Evolutionary conservation across 805 yeast genomes (phyloP).

Genomic region (Kuraishia borneana): DNA sequence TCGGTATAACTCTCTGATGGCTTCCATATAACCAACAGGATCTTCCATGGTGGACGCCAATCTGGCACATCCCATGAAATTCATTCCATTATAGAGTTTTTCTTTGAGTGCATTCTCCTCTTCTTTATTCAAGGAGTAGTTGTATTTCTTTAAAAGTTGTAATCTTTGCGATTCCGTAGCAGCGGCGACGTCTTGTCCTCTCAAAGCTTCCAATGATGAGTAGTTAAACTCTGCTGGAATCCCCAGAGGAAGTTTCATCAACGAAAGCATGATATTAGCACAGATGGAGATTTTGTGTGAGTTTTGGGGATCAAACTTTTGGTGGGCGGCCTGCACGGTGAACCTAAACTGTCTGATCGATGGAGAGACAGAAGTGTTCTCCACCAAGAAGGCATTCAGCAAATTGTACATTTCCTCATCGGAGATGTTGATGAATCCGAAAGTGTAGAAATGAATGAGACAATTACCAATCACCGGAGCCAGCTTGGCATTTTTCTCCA

Average conservation of each 20-base stretch:
- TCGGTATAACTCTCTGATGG: not conserved
- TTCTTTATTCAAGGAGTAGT: slow-evolving; percentile 3
- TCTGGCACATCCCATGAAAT: no score
- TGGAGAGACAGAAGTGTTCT: not conserved
- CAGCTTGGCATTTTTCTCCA: not conserved
- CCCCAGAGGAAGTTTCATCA: no score
- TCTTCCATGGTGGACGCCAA: no score
- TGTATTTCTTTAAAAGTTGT: slow-evolving; percentile 2
- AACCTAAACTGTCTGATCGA: not conserved
- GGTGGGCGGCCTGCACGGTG: not conserved
- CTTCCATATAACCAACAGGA: no score
- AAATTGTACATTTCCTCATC: not conserved
- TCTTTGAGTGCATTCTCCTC: slow-evolving; percentile 42
- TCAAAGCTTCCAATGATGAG: no score
- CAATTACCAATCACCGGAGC: not conserved
- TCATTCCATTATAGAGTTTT: no score
- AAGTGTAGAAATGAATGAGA: not conserved
- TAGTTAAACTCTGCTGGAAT: no score
- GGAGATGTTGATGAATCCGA: not conserved
- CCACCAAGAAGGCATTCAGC: not conserved
- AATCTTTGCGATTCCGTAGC: not conserved
- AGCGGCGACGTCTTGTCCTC: no score
- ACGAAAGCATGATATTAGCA: no score
- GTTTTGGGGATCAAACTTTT: not conserved
- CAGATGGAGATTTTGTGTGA: no score